These are phyloP conservation scores for Fonsecaea nubica DNA, from an alignment of 2,329 filamentous ascomycete genomes.

Conservation along the genomic window DNA sequence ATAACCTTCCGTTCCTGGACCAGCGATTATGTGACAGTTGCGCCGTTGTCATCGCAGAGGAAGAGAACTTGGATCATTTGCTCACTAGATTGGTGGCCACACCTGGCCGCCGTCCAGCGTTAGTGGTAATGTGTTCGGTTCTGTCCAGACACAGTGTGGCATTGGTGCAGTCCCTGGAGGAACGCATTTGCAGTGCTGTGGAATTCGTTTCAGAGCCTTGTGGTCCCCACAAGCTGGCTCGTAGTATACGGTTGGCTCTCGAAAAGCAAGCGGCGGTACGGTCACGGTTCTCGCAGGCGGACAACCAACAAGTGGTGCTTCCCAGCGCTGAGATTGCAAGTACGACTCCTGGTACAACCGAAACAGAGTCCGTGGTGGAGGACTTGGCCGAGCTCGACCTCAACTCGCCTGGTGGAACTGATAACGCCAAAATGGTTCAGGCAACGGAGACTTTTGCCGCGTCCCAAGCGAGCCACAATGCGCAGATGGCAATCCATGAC, in stretches of 20 bases:
- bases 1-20: slow-evolving; percentile 25
- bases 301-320: neutral
- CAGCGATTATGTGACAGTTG: slow-evolving; percentile 20
- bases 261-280: slow-evolving; percentile 24
- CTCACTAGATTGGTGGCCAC: slow-evolving; percentile 17
- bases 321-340: neutral
- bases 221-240: slow-evolving; percentile 33
- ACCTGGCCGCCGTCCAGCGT: slow-evolving; percentile 19
- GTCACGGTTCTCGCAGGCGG: neutral
- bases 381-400: slow-evolving; percentile 30
- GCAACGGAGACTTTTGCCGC: slow-evolving; percentile 35
- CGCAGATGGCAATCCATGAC: slow-evolving; percentile 33
- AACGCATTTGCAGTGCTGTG: slow-evolving; percentile 28
- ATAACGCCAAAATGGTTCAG: slow-evolving; percentile 26
- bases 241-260: slow-evolving; percentile 25
- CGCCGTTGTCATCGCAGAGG: slow-evolving; percentile 27
- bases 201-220: slow-evolving; percentile 32
- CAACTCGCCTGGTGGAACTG: slow-evolving; percentile 22
- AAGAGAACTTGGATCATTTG: slow-evolving; percentile 26
- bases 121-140: slow-evolving; percentile 30
- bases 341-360: neutral
- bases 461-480: slow-evolving; percentile 28
- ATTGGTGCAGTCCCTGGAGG: slow-evolving; percentile 24
- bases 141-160: slow-evolving; percentile 26
- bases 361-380: slow-evolving; percentile 10